These are phyloP conservation scores for Calonectria crousiana DNA, from an alignment of 2,329 filamentous ascomycete species.

Conservation along the genomic window DNA sequence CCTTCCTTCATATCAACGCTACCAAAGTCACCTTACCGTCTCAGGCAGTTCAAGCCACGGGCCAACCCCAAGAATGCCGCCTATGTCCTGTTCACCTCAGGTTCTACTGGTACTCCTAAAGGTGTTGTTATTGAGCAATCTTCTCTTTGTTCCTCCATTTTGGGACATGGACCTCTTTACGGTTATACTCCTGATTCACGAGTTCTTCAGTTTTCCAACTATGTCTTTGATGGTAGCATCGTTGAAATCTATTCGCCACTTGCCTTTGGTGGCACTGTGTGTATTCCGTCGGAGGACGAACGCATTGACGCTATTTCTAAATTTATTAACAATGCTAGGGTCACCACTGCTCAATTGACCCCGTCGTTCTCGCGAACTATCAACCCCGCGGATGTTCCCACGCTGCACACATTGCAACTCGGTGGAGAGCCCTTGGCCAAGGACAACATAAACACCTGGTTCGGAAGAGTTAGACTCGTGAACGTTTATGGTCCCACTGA, in stretches of 20 bases:
- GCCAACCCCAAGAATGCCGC: not conserved
- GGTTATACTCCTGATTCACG: slow-evolving; percentile 11
- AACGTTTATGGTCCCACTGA: slow-evolving; percentile 23
- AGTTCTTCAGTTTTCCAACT: slow-evolving; percentile 42
- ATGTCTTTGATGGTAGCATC: slow-evolving; percentile 55
- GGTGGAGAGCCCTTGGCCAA: slow-evolving; percentile 23
- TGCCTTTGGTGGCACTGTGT: slow-evolving; percentile 52
- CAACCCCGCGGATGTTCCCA: not conserved
- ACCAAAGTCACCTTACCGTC: slow-evolving; percentile 9
- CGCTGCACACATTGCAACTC: slow-evolving; percentile 7
- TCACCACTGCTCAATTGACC: not conserved
- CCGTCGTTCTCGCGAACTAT: not conserved
- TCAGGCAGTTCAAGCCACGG: not conserved
- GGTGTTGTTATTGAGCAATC: slow-evolving; percentile 56
- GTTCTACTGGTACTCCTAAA: slow-evolving; percentile 68
- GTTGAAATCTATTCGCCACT: slow-evolving; percentile 54
- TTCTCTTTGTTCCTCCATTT: not conserved
- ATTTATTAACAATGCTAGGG: slow-evolving; percentile 10
- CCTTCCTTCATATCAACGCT: not conserved
- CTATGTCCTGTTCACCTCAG: slow-evolving; percentile 66
- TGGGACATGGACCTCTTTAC: not conserved
- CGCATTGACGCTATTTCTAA: slow-evolving; percentile 29
- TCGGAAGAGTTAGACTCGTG: not conserved
- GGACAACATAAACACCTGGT: slow-evolving; percentile 22
- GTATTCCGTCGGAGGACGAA: slow-evolving; percentile 53